Evolutionary conservation across 352 stramenopile genomes (phyloP), one percentile per base, ranked within the genome.

Genomic region (Achlya hypogyna): DNA sequence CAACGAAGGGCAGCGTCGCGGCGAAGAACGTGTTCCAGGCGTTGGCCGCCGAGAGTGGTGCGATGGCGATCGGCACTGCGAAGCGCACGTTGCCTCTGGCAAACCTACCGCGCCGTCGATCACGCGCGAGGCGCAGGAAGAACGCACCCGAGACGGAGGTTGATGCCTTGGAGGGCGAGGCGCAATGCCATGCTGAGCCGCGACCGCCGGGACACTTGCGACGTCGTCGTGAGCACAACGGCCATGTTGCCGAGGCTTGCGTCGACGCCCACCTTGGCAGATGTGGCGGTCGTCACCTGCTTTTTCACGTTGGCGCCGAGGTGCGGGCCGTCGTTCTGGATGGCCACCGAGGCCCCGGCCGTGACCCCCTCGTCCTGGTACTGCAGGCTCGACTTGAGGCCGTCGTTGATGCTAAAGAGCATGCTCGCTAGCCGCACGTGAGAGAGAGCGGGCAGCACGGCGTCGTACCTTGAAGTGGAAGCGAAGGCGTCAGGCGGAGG

Each of bases 341-440:
- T 58, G 12, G 60, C 60, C 10, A 58, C 25, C 9, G 60, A 58
- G n/a, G 60, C 34, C 1, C 42, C 14, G 12, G 60, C 27, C n/a
- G 43, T 10, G 1, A 25, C 42, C 29, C 29, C 29, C 18, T 67
- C 27, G 23, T 67, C 14, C 28, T 67, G 60, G 32, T 58, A 56
- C 22, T 28, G 14, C 31, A 67, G 25, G 27, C 60, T 67, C 42
- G 60, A 67, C 18, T 25, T 34, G 60, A 93, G 72, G 2, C 84
- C 84, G 43, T 91, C 80, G n/a, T 81, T 73, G 51, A 82, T 88
- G 72, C 79, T 89, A 72, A 77, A 91, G 78, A 91, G 89, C 82
- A 93, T 91, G 29, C 75, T 74, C 25, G 49, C 49, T 56, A 56
- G n/a, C n/a, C 38, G 38, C 49, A 56, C 49, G 4, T 56, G 2